phyloP scores from a whole-genome alignment of 2,329 filamentous ascomycete genomes.

The Epichloe sylvatica region DNA sequence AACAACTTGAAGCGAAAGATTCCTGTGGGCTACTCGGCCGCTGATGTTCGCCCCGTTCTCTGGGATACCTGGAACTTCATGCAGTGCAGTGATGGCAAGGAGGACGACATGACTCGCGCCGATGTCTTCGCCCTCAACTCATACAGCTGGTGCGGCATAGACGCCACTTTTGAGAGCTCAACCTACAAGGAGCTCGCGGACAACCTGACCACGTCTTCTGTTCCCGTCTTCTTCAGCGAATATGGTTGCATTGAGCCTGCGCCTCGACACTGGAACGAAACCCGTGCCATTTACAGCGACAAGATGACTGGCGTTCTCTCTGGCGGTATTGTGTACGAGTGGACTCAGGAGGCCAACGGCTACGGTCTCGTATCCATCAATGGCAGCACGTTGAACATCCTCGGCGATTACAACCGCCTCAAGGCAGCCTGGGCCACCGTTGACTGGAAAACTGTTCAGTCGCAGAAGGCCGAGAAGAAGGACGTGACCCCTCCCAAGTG shows the following conservation, averaged over 20 bases:
- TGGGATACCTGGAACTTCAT: conserved; percentile 66
- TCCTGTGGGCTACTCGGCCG: conserved; percentile 68
- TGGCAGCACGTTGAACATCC: conserved; percentile 42
- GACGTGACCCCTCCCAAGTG: conserved; percentile 47
- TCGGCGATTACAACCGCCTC: conserved; percentile 58
- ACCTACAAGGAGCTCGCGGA: conserved; percentile 49
- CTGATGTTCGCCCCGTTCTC: conserved; percentile 60
- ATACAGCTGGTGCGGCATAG: conserved; percentile 53
- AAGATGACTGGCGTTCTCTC: conserved; percentile 57
- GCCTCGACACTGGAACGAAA: conserved; percentile 66
- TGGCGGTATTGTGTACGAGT: conserved; percentile 73
- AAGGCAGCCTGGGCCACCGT: conserved; percentile 61
- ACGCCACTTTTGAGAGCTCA: conserved; percentile 47
- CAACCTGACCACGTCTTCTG: conserved; percentile 50
- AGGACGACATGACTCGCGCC: conserved; percentile 46
- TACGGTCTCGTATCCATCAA: conserved; percentile 52
- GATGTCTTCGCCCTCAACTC: conserved; percentile 67
- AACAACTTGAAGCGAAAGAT: conserved; percentile 53
- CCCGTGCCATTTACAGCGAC: conserved; percentile 54
- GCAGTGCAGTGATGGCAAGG: conserved; percentile 46
- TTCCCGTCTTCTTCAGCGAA: conserved; percentile 74
- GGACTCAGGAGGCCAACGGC: conserved; percentile 54
- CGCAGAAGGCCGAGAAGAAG: conserved; percentile 41
- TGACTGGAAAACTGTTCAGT: conserved; percentile 54
- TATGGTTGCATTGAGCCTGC: conserved; percentile 60